Conservation (phyloP, 1,284 basidiomycete genomes). For the Trichosporon sp. region DNA sequence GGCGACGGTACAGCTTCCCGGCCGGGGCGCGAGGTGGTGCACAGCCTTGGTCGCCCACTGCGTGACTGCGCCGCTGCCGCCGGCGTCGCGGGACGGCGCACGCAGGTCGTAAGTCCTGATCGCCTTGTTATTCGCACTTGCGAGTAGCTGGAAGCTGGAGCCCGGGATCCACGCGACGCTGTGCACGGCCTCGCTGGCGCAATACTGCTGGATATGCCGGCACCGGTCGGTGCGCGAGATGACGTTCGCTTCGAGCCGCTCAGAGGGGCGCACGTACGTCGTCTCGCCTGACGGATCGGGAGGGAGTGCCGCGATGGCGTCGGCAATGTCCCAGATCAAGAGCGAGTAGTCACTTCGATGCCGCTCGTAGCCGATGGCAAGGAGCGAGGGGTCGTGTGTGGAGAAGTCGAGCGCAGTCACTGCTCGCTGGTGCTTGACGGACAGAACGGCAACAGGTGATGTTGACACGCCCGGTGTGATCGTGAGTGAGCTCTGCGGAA, state of each 20-base stretch:
- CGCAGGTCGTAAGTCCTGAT: slow-evolving; percentile 41
- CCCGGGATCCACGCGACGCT: slow-evolving; percentile 29
- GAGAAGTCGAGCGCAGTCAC: slow-evolving; percentile 43
- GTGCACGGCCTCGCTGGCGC: slow-evolving; percentile 41
- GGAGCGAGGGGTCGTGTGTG: slow-evolving; percentile 33
- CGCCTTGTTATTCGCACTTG: slow-evolving; percentile 34
- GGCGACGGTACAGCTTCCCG: slow-evolving; percentile 17
- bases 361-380: slow-evolving; percentile 42
- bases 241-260: slow-evolving; percentile 13
- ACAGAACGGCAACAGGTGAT: slow-evolving; percentile 25
- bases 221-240: slow-evolving; percentile 8
- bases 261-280: slow-evolving; percentile 6
- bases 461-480: slow-evolving; percentile 11
- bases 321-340: slow-evolving; percentile 45
- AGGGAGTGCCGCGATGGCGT: slow-evolving; percentile 24
- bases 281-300: slow-evolving; percentile 14
- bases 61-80: slow-evolving; percentile 10
- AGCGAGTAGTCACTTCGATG: slow-evolving; percentile 45
- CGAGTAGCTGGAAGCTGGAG: slow-evolving; percentile 27
- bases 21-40: slow-evolving; percentile 27
- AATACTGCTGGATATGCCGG: slow-evolving; percentile 44
- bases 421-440: slow-evolving; percentile 38
- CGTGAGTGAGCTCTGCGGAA: slow-evolving; percentile 35
- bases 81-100: slow-evolving; percentile 16
- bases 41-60: slow-evolving; percentile 40